Base-by-base conservation (phyloP, 495 filamentous ascomycete genomes). In the Opeltia flavorubescens region DNA sequence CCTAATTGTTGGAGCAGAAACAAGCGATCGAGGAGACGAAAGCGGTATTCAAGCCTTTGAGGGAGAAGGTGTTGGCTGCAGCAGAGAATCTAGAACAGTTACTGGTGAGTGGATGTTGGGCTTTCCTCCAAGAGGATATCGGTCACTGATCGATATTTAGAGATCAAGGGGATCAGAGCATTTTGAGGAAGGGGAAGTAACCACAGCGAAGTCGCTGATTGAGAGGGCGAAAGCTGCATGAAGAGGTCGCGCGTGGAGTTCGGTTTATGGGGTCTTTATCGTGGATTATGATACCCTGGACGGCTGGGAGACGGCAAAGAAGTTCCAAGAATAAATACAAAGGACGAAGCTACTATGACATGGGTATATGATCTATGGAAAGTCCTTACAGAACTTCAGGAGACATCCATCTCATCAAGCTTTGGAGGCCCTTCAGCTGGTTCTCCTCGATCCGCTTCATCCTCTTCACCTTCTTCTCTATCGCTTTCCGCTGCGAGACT, bases 1-100 rank as follows among this genome's bases (percentile, higher is more conserved):
- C n/a, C n/a, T n/a, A n/a, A n/a, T n/a, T n/a, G n/a, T n/a, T n/a
- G n/a, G 12, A 2, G 23, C 41, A 95, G 89, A 72, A 74, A 57
- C 73, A 69, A 64, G 85, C 82, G 15, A 63, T 86, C 13, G 74
- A 88, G 51, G 84, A 95, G 63, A 96, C 89, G 25, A 78, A 81
- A 59, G 80, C 77, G 24, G 77, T 95, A 11, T 78, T 94, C 48
- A 81, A 73, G 11, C 71, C 74, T 0, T 57, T 95, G 53, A 69
- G 71, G 52, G 57, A 73, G 57, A 78, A 81, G 59, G 80, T 94
- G 51, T 54, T 53, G 9, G 69, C 80, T 28, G 78, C 86, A 1
- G 68, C 89, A 29, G 67, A 72, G 31, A 78, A 75, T 45, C 68
- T 95, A 38, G 75, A 89, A 61, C 65, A 76, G 50, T 53, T 76